Conservation (phyloP, 208 protist genomes). For the Trypanosoma brucei region DNA sequence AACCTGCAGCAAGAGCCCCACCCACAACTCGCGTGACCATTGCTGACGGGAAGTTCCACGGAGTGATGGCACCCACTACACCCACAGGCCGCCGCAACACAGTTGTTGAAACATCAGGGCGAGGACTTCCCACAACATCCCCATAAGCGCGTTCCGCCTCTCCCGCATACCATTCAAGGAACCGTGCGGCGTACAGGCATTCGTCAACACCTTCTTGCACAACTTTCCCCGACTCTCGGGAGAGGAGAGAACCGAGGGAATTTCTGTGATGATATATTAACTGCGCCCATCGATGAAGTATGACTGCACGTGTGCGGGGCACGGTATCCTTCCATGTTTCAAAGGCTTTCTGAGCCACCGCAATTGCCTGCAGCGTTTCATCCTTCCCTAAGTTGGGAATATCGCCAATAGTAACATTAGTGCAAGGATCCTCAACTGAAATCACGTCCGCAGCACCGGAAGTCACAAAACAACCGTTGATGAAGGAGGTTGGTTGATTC, state of each 20-base stretch:
- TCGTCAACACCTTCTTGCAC: conserved; percentile 70
- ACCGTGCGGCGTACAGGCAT: conserved; percentile 53
- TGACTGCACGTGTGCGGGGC: conserved; percentile 52
- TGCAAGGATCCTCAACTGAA: conserved; percentile 75
- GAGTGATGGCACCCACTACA: conserved; percentile 84
- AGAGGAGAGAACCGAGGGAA: conserved; percentile 55
- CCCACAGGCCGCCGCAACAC: conserved; percentile 81
- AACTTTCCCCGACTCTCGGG: conserved; percentile 80
- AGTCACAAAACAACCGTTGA: conserved; percentile 59
- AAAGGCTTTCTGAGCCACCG: conserved; percentile 50
- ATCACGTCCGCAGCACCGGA: conserved; percentile 22
- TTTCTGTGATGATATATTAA: conserved; percentile 48
- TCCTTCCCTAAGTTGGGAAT: conserved; percentile 44
- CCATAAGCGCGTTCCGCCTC: conserved; percentile 81
- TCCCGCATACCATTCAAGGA: conserved; percentile 84
- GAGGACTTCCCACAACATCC: conserved; percentile 61
- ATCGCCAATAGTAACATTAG: conserved; percentile 51
- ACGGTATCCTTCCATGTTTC: conserved; percentile 55
- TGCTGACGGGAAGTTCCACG: conserved; percentile 91
- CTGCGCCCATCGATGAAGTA: conserved; percentile 62
- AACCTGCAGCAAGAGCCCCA: conserved; percentile 88
- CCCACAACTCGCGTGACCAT: conserved; percentile 78
- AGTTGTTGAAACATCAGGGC: conserved; percentile 43
- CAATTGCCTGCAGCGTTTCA: conserved; percentile 55
- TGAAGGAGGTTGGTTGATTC: conserved; percentile 44